Evolutionary conservation across 192 early-diverging fungal genomes (phyloP).

Genomic region (Coemansia sp.): DNA sequence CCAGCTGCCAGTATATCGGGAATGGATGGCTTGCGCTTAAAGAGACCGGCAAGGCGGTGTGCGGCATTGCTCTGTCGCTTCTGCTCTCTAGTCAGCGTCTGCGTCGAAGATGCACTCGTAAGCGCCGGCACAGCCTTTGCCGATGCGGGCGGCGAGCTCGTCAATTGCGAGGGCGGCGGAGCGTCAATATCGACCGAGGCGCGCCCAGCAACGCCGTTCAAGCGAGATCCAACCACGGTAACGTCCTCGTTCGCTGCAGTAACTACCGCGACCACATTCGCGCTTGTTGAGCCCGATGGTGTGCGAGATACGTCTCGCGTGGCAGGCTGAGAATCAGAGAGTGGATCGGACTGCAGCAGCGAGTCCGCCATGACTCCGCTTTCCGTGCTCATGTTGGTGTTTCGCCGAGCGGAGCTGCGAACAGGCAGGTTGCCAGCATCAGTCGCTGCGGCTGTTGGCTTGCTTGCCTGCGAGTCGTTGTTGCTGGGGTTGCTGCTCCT

Average conservation of each 20-base stretch:
- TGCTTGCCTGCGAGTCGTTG: constrained; percentile 9
- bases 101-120: neutral
- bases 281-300: neutral
- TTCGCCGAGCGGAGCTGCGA: constrained; percentile 5
- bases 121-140: constrained; percentile 1
- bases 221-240: constrained; percentile 1
- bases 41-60: constrained; percentile 42
- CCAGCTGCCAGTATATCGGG: constrained; percentile 42
- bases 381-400: constrained; percentile 1
- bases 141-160: constrained; percentile 28
- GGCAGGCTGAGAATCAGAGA: neutral
- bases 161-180: constrained; percentile 37
- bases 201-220: neutral
- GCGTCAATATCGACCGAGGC: constrained; percentile 1
- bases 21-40: constrained; percentile 53
- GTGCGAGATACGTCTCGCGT: neutral
- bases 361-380: constrained; percentile 1
- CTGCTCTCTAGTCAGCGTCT: constrained; percentile 41
- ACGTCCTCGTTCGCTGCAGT: constrained; percentile 15
- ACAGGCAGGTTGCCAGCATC: neutral
- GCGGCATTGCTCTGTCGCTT: constrained; percentile 55
- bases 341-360: constrained; percentile 1
- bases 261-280: neutral
- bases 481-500: constrained; percentile 29
- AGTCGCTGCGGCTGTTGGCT: neutral